phyloP scores from a whole-genome alignment of 306 rosid species.

The Vachellia collinsii region DNA sequence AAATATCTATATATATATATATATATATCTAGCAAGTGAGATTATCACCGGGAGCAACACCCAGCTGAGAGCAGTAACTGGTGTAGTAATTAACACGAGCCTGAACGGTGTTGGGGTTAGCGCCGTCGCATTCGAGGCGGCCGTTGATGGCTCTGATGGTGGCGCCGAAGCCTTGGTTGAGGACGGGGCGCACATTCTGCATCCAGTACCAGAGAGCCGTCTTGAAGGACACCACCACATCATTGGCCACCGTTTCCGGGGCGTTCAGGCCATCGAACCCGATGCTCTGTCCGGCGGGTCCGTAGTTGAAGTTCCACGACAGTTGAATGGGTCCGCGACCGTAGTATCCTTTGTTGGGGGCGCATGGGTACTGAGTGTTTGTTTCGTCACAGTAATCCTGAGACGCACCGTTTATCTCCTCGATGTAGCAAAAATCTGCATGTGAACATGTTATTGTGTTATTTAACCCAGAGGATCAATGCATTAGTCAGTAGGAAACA shows the following conservation, averaged over 20 bases:
- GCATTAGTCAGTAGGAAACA: too few species aligned
- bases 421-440: conserved; percentile 62
- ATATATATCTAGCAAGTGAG: conserved; percentile 51
- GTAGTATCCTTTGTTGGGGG: conserved; percentile 65
- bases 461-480: too few species aligned
- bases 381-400: conserved; percentile 77
- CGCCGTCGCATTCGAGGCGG: conserved; percentile 75
- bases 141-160: conserved; percentile 92
- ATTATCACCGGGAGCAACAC: conserved; percentile 75
- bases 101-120: conserved; percentile 51
- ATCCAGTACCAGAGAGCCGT: conserved; percentile 93
- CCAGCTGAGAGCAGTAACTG: conserved; percentile 62
- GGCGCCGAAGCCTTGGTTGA: conserved; percentile 72
- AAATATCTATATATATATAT: too few species aligned
- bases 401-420: conserved; percentile 81
- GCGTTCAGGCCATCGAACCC: conserved; percentile 70
- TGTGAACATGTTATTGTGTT: background rate
- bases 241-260: conserved; percentile 74
- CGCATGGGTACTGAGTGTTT: conserved; percentile 68
- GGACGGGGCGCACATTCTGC: conserved; percentile 59
- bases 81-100: conserved; percentile 58
- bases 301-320: conserved; percentile 92
- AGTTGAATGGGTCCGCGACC: conserved; percentile 92
- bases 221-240: conserved; percentile 66
- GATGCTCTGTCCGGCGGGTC: conserved; percentile 66